Base-by-base conservation (phyloP, 2,329 filamentous ascomycete species). In the Lomentospora prolificans region DNA sequence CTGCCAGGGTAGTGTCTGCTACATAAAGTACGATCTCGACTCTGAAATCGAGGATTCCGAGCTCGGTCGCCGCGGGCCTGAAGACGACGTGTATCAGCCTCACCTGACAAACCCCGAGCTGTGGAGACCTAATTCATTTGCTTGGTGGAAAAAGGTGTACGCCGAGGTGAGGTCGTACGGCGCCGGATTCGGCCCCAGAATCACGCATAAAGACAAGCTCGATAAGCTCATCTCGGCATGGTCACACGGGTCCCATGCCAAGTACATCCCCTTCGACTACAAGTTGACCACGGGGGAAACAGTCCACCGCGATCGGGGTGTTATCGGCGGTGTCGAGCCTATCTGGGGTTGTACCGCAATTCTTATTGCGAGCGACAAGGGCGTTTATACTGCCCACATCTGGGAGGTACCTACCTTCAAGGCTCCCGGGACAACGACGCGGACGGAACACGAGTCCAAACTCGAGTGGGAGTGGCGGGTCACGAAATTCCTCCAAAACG, bases 361-460 rank as follows among this genome's bases (percentile, higher is more conserved):
- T 22, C n/a, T 55, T 27, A 28, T 55, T 27, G 53, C 27, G 2
- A 30, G 41, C 3, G 31, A 55, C 28, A 24, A 19, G 4, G 53
- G 53, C 10, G 46, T 50, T 3, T 55, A 55, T 24, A 51, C 30
- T 5, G 53, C 53, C 19, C 53, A 51, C 28, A 25, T 55, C 10
- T 55, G 53, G 53, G 53, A 55, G 17, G 28, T 48, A 3, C 53
- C 53, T 3, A 50, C 53, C 10, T 55, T 55, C 44, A 25, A 27
- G 41, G 3, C 6, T 17, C n/a, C 17, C 9, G 53, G 17, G 12
- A 17, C 9, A 17, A 6, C 5, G 9, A 22, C 2, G 12, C 39
- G 14, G 44, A 19, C 44, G 4, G 4, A 19, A 19, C 8, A 17
- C n/a, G 19, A 25, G 14, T 27, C 17, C 27, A 27, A 50, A 19